A percentile compares a stretch with the other conserved stretches of the same genome.
phyloP scores from a whole-genome alignment of 192 early-diverging fungal species.

The Backusella australiensis region DNA sequence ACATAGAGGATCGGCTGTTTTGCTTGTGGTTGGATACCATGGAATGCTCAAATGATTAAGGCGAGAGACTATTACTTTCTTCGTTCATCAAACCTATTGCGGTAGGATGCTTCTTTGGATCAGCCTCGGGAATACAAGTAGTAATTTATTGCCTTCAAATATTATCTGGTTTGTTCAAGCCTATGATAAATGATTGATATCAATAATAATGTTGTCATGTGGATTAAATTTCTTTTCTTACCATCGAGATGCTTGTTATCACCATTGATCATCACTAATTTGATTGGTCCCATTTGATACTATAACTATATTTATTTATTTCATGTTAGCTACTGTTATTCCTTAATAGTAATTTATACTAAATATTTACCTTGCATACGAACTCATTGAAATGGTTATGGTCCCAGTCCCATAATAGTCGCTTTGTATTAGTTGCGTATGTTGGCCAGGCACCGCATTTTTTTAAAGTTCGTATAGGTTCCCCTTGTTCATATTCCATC shows the following conservation, averaged over 20 bases:
- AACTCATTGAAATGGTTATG: slow-evolving; percentile 67
- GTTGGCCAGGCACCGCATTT: slow-evolving; percentile 57
- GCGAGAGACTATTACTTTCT: background rate
- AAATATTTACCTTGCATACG: slow-evolving; percentile 50
- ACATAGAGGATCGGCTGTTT: background rate
- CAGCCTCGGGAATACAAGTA: slow-evolving; percentile 55
- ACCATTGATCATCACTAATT: slow-evolving; percentile 56
- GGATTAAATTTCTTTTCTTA: slow-evolving; percentile 14
- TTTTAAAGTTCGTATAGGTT: slow-evolving; percentile 62
- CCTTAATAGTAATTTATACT: background rate
- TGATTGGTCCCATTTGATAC: slow-evolving; percentile 46
- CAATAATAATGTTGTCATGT: background rate
- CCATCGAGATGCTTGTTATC: slow-evolving; percentile 60
- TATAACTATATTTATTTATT: slow-evolving; percentile 40
- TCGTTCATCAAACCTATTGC: slow-evolving; percentile 67
- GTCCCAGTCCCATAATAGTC: slow-evolving; percentile 60
- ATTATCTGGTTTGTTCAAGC: slow-evolving; percentile 28
- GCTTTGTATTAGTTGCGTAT: slow-evolving; percentile 56
- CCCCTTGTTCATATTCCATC: slow-evolving; percentile 46
- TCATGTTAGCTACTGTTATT: background rate
- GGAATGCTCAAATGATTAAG: slow-evolving; percentile 3
- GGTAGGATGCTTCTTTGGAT: slow-evolving; percentile 69
- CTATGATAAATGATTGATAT: background rate
- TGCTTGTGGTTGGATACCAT: background rate
- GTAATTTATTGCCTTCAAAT: slow-evolving; percentile 33